Percentiles rank a stretch among this genome's conserved stretches.
These are phyloP conservation scores for Quercus lobata DNA, from an alignment of 331 rosid species.

Conservation along the genomic window DNA sequence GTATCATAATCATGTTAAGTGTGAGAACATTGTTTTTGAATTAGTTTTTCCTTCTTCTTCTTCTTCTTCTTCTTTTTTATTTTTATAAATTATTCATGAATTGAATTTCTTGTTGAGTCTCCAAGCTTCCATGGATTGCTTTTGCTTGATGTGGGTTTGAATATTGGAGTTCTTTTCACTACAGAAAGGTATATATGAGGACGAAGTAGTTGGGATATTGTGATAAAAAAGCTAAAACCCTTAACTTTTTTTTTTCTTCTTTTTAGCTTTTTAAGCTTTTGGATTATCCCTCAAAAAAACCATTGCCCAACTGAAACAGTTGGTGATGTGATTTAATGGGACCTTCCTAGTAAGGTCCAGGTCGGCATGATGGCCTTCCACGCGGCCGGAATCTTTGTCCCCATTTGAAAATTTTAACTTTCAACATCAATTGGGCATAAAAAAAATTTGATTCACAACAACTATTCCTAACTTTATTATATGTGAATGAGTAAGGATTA, in stretches of 20 bases:
- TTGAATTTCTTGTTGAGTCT: not conserved
- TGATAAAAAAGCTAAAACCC: conserved; percentile 15
- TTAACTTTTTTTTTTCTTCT: not conserved
- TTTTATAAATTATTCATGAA: too few relatives aligned
- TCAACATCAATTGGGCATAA: not conserved
- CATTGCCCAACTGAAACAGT: conserved; percentile 48
- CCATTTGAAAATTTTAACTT: conserved; percentile 7
- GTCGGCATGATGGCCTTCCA: conserved; percentile 55
- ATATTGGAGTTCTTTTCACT: not conserved
- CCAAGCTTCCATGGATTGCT: conserved; percentile 10
- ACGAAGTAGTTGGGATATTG: conserved; percentile 27
- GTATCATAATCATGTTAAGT: conserved; percentile 8
- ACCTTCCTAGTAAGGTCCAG: conserved; percentile 61
- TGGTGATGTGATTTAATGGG: conserved; percentile 56
- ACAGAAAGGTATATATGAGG: not conserved
- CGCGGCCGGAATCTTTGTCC: conserved; percentile 30
- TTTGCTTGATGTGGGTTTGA: conserved; percentile 25
- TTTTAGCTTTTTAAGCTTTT: conserved; percentile 13
- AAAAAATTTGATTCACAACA: not conserved
- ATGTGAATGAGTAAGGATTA: not conserved
- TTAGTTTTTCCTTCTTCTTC: not conserved
- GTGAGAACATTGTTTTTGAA: not conserved
- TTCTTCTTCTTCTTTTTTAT: too few relatives aligned
- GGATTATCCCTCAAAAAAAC: conserved; percentile 26
- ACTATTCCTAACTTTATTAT: not conserved